Evolutionary conservation across 257 asterid genomes (phyloP).

Genomic region (Gardenia jasminoides): DNA sequence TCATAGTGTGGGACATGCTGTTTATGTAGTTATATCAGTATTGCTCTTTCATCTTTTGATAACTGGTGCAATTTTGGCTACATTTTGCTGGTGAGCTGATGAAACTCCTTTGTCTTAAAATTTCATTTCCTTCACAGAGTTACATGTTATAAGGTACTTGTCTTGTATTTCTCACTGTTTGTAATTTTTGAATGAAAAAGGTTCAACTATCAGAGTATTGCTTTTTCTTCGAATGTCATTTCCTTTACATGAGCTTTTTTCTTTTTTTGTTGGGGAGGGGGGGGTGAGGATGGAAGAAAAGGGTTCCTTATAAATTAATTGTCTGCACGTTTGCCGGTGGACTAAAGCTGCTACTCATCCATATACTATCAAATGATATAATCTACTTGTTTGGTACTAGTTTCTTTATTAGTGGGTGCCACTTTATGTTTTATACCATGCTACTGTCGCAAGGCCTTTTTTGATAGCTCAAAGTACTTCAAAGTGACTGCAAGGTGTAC

Average conservation of each 20-base stretch:
- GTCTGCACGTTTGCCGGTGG: not conserved
- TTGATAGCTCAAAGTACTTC: not conserved
- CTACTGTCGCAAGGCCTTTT: not conserved
- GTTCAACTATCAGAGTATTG: not conserved
- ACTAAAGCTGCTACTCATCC: not conserved
- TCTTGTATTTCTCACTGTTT: not conserved
- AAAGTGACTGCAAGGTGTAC: not conserved
- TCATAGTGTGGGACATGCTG: conserved; percentile 88
- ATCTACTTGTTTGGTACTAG: not conserved
- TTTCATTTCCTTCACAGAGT: not conserved
- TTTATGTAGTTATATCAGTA: conserved; percentile 77
- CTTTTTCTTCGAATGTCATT: no score
- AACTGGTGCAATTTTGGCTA: conserved; percentile 85
- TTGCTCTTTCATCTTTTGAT: conserved; percentile 77
- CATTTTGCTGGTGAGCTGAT: conserved; percentile 77
- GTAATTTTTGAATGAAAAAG: not conserved
- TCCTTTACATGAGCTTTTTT: not conserved
- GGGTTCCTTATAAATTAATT: not conserved
- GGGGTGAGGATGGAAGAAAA: not conserved
- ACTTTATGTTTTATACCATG: not conserved
- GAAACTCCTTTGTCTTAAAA: not conserved
- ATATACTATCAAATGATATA: no score
- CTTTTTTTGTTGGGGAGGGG: no score
- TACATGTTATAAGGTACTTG: not conserved
- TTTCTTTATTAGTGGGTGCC: not conserved